These are phyloP conservation scores for Suillus clintonianus DNA, from an alignment of 768 basidiomycete genomes.

Conservation along the genomic window DNA sequence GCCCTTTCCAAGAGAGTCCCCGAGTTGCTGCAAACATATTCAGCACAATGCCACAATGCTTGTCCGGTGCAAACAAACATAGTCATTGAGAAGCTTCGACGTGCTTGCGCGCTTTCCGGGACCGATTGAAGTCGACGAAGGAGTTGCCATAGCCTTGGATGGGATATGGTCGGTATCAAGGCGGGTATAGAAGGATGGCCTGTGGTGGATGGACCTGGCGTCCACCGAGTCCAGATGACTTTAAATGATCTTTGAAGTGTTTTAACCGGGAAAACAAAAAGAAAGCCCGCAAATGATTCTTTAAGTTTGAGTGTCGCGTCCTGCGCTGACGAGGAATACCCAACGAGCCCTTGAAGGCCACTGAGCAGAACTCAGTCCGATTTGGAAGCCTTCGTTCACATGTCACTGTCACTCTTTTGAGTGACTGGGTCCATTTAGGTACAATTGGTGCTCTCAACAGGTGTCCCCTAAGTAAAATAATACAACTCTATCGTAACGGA, in stretches of 20 bases:
- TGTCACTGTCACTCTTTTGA: neutral
- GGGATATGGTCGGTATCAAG: constrained; percentile 1
- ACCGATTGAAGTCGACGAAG: constrained; percentile 19
- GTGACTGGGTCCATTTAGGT: neutral
- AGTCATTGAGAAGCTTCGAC: constrained; percentile 66
- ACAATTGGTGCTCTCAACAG: neutral
- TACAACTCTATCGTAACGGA: neutral
- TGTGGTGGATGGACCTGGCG: neutral
- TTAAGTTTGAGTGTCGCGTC: constrained; percentile 32
- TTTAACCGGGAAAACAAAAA: constrained; percentile 9
- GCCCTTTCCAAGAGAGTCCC: constrained; percentile 94
- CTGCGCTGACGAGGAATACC: constrained; percentile 34
- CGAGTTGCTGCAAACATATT: constrained; percentile 72
- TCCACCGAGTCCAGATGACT: neutral
- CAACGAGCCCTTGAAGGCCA: constrained; percentile 9
- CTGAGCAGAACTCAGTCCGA: constrained; percentile 16
- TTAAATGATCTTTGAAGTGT: neutral
- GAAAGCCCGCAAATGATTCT: constrained; percentile 15
- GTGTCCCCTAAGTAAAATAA: neutral
- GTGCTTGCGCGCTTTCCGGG: constrained; percentile 32
- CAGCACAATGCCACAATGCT: constrained; percentile 7
- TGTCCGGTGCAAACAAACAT: constrained; percentile 41
- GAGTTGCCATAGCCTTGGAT: constrained; percentile 21
- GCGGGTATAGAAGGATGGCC: constrained; percentile 7
- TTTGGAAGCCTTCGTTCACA: constrained; percentile 29